Conservation (phyloP, 2,329 filamentous ascomycete genomes). For the Ceratocystis lukuohia region DNA sequence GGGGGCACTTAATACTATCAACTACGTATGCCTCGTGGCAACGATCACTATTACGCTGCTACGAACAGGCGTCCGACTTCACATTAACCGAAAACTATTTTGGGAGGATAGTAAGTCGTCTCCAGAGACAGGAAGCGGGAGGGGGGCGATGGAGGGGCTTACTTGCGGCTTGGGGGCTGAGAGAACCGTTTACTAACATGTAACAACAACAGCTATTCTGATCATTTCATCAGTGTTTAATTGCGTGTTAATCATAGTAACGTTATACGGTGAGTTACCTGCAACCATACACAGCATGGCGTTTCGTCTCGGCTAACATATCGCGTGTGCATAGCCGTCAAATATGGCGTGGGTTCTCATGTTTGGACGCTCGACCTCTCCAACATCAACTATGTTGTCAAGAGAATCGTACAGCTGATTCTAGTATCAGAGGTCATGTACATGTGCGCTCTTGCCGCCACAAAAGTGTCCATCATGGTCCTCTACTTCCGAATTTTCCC, state of each 20-base stretch:
- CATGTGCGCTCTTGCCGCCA: constrained; percentile 25
- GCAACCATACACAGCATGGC: neutral
- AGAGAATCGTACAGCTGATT: constrained; percentile 21
- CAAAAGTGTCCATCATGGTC: constrained; percentile 27
- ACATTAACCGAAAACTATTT: constrained; percentile 13
- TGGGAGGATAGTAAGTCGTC: constrained; percentile 18
- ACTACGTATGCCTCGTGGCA: neutral
- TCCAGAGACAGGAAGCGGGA: neutral
- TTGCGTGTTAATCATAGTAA: neutral
- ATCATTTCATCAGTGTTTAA: constrained; percentile 15
- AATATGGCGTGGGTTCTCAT: constrained; percentile 16
- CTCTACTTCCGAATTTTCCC: constrained; percentile 27
- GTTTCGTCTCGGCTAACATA: constrained; percentile 3
- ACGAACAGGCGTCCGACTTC: constrained; percentile 13
- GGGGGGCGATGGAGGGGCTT: too few species aligned
- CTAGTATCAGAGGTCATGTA: constrained; percentile 25
- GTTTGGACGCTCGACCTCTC: constrained; percentile 11
- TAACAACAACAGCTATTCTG: neutral
- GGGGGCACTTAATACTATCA: neutral
- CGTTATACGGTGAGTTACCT: constrained; percentile 10
- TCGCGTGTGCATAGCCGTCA: constrained; percentile 6
- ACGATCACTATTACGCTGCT: constrained; percentile 9
- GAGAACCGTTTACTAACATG: neutral
- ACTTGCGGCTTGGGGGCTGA: neutral
- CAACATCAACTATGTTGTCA: constrained; percentile 10